Percentiles rank a stretch among this genome's conserved stretches.
phyloP scores from a whole-genome alignment of 2,329 filamentous ascomycete species.

The Rhynchosporium graminicola region DNA sequence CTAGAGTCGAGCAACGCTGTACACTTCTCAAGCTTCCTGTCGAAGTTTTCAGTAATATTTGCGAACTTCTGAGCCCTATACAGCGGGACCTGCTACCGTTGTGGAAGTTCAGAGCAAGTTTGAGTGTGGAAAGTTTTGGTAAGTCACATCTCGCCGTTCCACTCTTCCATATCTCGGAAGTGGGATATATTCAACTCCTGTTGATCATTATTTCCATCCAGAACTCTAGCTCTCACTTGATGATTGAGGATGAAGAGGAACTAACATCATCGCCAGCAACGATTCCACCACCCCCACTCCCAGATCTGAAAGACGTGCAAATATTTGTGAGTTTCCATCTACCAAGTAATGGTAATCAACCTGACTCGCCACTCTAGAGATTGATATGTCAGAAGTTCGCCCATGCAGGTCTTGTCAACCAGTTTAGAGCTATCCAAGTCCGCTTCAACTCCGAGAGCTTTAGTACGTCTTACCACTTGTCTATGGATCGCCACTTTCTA shows the following conservation, averaged over 20 bases:
- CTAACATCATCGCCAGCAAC: neutral
- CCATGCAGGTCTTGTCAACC: slow-evolving; percentile 50
- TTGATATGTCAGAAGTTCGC: slow-evolving; percentile 52
- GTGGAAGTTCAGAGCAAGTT: slow-evolving; percentile 17
- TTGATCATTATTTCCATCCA: too few relatives aligned
- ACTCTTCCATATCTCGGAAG: too few relatives aligned
- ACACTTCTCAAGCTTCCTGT: slow-evolving; percentile 5
- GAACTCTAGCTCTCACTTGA: too few relatives aligned
- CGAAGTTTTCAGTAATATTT: slow-evolving; percentile 6
- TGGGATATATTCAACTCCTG: too few relatives aligned
- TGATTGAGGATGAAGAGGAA: too few relatives aligned
- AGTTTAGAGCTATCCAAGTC: slow-evolving; percentile 52
- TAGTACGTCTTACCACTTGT: slow-evolving; percentile 29
- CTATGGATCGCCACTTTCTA: neutral
- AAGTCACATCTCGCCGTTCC: too few relatives aligned
- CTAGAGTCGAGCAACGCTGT: neutral
- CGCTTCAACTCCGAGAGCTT: slow-evolving; percentile 54
- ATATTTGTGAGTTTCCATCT: slow-evolving; percentile 6
- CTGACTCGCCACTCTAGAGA: slow-evolving; percentile 43
- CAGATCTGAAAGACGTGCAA: slow-evolving; percentile 49
- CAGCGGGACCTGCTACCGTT: slow-evolving; percentile 2
- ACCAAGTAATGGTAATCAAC: slow-evolving; percentile 40
- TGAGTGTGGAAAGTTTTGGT: slow-evolving; percentile 24
- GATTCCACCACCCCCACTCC: neutral
- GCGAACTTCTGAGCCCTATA: slow-evolving; percentile 45